These are phyloP conservation scores for Salix koriyanagi DNA, from an alignment of 345 rosid species.

Conservation along the genomic window DNA sequence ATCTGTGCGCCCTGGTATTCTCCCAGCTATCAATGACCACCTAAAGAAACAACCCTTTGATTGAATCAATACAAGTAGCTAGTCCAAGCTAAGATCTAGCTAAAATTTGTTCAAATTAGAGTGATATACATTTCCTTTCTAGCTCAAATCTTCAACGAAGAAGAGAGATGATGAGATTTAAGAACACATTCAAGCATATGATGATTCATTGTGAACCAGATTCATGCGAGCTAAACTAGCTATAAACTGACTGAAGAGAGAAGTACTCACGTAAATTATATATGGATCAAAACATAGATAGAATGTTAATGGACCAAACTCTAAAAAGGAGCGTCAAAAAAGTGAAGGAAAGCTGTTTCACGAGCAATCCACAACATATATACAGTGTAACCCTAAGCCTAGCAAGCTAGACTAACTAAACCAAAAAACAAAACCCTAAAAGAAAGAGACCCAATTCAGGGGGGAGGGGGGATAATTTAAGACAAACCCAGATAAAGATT, in stretches of 20 bases:
- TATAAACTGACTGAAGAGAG: not conserved
- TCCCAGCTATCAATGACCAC: slow-evolving; percentile 88
- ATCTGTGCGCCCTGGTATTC: slow-evolving; percentile 85
- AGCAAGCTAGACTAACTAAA: not conserved
- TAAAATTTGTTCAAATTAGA: not conserved
- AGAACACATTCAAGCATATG: not conserved
- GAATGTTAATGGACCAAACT: not conserved
- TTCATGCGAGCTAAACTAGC: not conserved
- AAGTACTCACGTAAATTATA: not conserved
- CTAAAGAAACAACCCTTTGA: slow-evolving; percentile 18
- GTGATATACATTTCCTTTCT: not conserved
- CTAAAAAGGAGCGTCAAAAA: not conserved
- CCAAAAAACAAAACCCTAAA: not conserved
- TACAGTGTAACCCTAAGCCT: slow-evolving; percentile 13
- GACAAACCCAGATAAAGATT: not conserved
- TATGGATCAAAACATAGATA: not conserved
- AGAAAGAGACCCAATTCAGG: not conserved
- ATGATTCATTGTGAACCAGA: not conserved
- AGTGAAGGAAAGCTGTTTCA: too few relatives aligned
- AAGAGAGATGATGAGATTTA: not conserved
- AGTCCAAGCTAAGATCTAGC: not conserved
- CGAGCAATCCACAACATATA: not conserved
- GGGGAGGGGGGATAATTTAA: not conserved
- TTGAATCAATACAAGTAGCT: not conserved
- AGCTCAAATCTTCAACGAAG: not conserved